Evolutionary conservation across 768 basidiomycete genomes (phyloP).

Genomic region (Agaricus blazei): DNA sequence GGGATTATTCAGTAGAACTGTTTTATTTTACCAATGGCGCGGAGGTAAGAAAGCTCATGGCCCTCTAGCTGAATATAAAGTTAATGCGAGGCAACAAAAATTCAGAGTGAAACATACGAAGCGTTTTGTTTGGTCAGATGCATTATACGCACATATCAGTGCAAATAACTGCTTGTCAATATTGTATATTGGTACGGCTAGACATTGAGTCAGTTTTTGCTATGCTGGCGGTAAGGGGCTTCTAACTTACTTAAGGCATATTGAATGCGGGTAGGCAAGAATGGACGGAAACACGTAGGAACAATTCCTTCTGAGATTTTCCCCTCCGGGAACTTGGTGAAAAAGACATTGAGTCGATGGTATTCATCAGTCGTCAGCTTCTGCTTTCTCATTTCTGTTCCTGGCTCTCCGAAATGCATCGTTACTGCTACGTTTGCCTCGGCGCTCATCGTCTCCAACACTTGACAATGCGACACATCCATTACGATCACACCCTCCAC

Average conservation of each 20-base stretch:
- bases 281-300: slow-evolving; percentile 75
- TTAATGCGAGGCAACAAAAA: slow-evolving; percentile 1
- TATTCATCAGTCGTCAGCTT: slow-evolving; percentile 70
- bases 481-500: slow-evolving; percentile 90
- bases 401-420: slow-evolving; percentile 64
- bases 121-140: slow-evolving; percentile 71
- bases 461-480: slow-evolving; percentile 89
- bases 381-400: slow-evolving; percentile 43
- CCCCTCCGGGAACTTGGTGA: slow-evolving; percentile 77
- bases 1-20: background rate
- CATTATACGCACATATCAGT: slow-evolving; percentile 87
- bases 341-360: slow-evolving; percentile 68
- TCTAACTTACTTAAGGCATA: slow-evolving; percentile 75
- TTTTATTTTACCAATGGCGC: slow-evolving; percentile 66
- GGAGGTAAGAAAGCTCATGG: slow-evolving; percentile 85
- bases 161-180: slow-evolving; percentile 92
- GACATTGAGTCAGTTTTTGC: background rate
- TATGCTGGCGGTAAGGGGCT: background rate
- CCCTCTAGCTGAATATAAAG: slow-evolving; percentile 63
- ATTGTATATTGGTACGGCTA: slow-evolving; percentile 90
- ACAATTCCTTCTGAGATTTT: slow-evolving; percentile 84
- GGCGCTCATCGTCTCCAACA: slow-evolving; percentile 61
- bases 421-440: slow-evolving; percentile 65
- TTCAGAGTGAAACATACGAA: slow-evolving; percentile 48
- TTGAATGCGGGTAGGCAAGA: slow-evolving; percentile 77